phyloP scores from a whole-genome alignment of 1,139 yeast genomes.

The Magnusiomyces sp. region DNA sequence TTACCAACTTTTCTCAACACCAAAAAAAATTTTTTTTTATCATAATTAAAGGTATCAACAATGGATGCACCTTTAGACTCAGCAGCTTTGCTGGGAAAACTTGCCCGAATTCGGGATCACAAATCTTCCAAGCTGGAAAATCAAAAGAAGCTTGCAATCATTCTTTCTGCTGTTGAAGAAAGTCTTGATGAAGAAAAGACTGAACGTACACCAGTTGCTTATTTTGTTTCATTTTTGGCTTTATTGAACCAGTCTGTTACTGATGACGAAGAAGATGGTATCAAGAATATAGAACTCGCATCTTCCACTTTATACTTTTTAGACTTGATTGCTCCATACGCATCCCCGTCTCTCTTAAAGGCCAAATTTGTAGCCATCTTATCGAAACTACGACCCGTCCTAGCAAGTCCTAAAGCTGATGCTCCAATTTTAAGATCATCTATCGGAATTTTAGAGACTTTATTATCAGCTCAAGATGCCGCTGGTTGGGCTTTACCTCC shows the following conservation, averaged over 20 bases:
- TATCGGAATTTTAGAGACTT: conserved; percentile 73
- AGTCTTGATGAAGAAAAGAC: conserved; percentile 66
- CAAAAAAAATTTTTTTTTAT: too few relatives aligned
- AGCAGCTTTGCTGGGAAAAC: conserved; percentile 47
- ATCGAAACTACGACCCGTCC: conserved; percentile 70
- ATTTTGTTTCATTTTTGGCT: conserved; percentile 76
- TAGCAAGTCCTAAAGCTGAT: conserved; percentile 60
- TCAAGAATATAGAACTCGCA: conserved; percentile 55
- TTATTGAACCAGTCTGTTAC: conserved; percentile 65
- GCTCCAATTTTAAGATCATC: conserved; percentile 84
- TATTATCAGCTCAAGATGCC: conserved; percentile 72
- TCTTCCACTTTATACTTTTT: conserved; percentile 72
- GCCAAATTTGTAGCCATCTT: conserved; percentile 71
- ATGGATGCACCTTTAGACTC: too few relatives aligned
- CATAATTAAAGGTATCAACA: too few relatives aligned
- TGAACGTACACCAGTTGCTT: conserved; percentile 51
- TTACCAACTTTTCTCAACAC: too few relatives aligned
- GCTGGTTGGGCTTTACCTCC: conserved; percentile 56
- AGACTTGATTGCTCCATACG: conserved; percentile 68
- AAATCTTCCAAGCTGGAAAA: conserved; percentile 67
- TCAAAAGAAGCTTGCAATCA: conserved; percentile 66
- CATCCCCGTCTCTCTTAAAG: conserved; percentile 59
- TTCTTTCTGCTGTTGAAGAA: conserved; percentile 84
- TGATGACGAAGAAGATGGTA: conserved; percentile 32
- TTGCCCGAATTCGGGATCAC: conserved; percentile 64